Evolutionary conservation across 1,284 basidiomycete genomes (phyloP).

Genomic region (Cystobasidiaceae sp.): DNA sequence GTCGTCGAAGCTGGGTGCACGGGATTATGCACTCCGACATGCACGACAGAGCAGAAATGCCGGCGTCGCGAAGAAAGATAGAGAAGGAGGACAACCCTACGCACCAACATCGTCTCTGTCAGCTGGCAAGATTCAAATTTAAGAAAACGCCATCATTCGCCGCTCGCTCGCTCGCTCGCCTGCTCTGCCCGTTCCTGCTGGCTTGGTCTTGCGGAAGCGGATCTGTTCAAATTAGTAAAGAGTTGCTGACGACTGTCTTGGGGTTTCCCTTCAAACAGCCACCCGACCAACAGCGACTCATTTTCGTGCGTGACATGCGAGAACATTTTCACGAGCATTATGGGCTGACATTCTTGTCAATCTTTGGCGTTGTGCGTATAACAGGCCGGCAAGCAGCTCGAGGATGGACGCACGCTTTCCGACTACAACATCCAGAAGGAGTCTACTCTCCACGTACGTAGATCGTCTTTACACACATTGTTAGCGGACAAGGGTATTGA

Average conservation of each 20-base stretch:
- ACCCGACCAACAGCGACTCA: slow-evolving; percentile 87
- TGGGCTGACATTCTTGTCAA: not conserved
- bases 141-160: not conserved
- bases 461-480: not conserved
- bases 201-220: too few species aligned
- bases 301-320: slow-evolving; percentile 59
- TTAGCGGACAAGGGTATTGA: not conserved
- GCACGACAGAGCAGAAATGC: too few species aligned
- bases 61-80: too few species aligned
- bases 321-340: not conserved
- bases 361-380: not conserved
- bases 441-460: slow-evolving; percentile 66
- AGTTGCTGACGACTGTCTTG: not conserved
- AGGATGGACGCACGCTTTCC: slow-evolving; percentile 87
- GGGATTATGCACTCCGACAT: too few species aligned
- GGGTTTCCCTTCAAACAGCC: slow-evolving; percentile 56
- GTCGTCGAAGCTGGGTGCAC: too few species aligned
- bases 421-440: slow-evolving; percentile 99
- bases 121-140: too few species aligned
- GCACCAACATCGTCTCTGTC: too few species aligned
- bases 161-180: not conserved
- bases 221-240: too few species aligned
- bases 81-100: too few species aligned
- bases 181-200: not conserved
- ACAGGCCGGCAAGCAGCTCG: slow-evolving; percentile 77